phyloP scores from a whole-genome alignment of 257 asterid genomes.

The Nicotiana knightiana region DNA sequence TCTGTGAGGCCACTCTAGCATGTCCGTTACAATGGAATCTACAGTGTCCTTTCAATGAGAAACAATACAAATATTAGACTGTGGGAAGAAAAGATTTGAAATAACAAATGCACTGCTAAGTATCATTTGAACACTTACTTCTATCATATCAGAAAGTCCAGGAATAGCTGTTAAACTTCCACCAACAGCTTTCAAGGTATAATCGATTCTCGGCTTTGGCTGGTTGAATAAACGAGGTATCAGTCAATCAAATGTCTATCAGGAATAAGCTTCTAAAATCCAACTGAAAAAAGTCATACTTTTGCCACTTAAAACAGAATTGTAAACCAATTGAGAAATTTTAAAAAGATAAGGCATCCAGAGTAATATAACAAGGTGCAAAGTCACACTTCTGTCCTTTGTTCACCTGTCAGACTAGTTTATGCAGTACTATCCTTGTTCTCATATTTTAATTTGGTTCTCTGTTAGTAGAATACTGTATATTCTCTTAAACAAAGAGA shows the following conservation, averaged over 20 bases:
- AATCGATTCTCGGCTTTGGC: constrained; percentile 96
- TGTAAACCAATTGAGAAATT: background rate
- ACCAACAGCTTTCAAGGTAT: constrained; percentile 90
- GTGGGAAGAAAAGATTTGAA: background rate
- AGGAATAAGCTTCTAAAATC: background rate
- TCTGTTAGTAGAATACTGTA: background rate
- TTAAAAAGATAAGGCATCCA: background rate
- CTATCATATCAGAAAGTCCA: constrained; percentile 94
- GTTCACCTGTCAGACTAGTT: background rate
- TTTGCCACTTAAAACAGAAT: background rate
- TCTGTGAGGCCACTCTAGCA: constrained; percentile 99
- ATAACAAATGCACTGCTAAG: constrained; percentile 3
- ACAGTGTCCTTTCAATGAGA: constrained; percentile 69
- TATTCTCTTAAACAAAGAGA: background rate
- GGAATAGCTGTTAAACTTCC: constrained; percentile 97
- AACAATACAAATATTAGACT: constrained; percentile 23
- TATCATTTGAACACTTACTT: constrained; percentile 45
- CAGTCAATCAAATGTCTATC: constrained; percentile 1
- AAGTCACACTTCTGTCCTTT: background rate
- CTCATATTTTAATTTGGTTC: background rate
- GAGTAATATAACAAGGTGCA: background rate
- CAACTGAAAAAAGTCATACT: background rate
- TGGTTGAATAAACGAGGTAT: constrained; percentile 29
- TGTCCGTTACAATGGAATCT: constrained; percentile 69
- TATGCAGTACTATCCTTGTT: background rate